These are phyloP conservation scores for Phytophthora palmivora DNA, from an alignment of 352 stramenopile species.

Conservation along the genomic window DNA sequence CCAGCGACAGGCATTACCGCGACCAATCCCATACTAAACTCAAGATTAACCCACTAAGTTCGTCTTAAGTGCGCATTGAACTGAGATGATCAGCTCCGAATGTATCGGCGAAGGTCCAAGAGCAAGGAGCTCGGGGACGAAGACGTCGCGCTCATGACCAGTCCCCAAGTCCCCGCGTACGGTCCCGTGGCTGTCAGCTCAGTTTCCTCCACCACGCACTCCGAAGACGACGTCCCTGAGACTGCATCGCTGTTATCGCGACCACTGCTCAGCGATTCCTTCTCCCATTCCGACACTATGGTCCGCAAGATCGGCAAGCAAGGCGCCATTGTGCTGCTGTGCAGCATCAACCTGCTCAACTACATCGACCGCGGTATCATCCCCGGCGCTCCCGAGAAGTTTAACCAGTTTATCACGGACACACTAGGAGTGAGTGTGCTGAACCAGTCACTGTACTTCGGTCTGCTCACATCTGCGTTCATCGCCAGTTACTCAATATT, in stretches of 20 bases:
- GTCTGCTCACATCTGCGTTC: slow-evolving; percentile 93
- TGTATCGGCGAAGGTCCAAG: slow-evolving; percentile 22
- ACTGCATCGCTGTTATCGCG: slow-evolving; percentile 38
- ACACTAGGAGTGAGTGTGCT: slow-evolving; percentile 71
- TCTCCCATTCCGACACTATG: slow-evolving; percentile 8
- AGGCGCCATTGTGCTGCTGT: slow-evolving; percentile 87
- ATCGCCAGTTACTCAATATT: slow-evolving; percentile 94
- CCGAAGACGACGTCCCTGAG: slow-evolving; percentile 25
- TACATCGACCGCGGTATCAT: slow-evolving; percentile 97
- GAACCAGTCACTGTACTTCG: slow-evolving; percentile 84
- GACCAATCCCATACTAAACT: slow-evolving; percentile 13
- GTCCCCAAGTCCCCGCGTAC: slow-evolving; percentile 32
- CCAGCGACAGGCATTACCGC: slow-evolving; percentile 26
- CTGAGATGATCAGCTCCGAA: slow-evolving; percentile 18
- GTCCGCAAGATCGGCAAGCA: slow-evolving; percentile 45
- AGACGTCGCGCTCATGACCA: slow-evolving; percentile 27
- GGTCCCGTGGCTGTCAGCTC: slow-evolving; percentile 4
- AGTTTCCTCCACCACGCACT: slow-evolving; percentile 14
- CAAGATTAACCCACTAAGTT: slow-evolving; percentile 11
- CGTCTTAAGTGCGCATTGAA: slow-evolving; percentile 25
- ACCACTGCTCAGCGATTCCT: slow-evolving; percentile 21
- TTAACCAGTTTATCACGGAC: slow-evolving; percentile 91
- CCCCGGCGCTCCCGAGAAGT: slow-evolving; percentile 91
- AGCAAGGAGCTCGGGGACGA: slow-evolving; percentile 24
- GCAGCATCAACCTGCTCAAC: slow-evolving; percentile 93